A percentile compares a stretch with the other conserved stretches of the same genome.
phyloP scores from a whole-genome alignment of 2,329 filamentous ascomycete genomes.

The Verticillium tricorpus region DNA sequence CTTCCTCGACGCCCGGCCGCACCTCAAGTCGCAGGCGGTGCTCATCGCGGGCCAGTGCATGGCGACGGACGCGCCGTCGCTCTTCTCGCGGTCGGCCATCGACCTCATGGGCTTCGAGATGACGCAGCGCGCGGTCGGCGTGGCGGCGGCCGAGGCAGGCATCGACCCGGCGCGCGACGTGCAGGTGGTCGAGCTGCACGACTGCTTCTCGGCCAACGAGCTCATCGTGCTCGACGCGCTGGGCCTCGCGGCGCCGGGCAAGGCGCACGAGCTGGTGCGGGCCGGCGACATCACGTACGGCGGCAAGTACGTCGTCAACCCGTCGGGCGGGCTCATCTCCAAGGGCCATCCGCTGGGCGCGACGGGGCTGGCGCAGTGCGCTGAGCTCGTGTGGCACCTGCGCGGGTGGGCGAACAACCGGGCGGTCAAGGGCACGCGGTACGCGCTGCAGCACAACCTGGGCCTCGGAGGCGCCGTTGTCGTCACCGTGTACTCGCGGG shows the following conservation, averaged over 20 bases:
- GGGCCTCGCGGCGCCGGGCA: slow-evolving; percentile 71
- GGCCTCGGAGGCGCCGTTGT: slow-evolving; percentile 89
- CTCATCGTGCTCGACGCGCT: slow-evolving; percentile 86
- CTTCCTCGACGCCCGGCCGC: slow-evolving; percentile 80
- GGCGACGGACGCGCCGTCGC: slow-evolving; percentile 73
- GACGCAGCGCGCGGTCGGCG: slow-evolving; percentile 64
- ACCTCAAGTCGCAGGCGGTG: slow-evolving; percentile 78
- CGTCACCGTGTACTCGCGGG: slow-evolving; percentile 81
- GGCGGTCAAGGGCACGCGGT: slow-evolving; percentile 60
- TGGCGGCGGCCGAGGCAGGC: slow-evolving; percentile 71
- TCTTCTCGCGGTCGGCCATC: slow-evolving; percentile 78
- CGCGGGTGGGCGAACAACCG: slow-evolving; percentile 95
- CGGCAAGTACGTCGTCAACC: slow-evolving; percentile 79
- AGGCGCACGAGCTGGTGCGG: slow-evolving; percentile 88
- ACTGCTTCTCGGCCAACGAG: slow-evolving; percentile 96
- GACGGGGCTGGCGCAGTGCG: slow-evolving; percentile 91
- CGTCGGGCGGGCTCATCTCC: slow-evolving; percentile 88
- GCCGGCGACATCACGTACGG: slow-evolving; percentile 89
- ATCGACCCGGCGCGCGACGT: slow-evolving; percentile 55
- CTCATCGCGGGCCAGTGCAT: slow-evolving; percentile 84
- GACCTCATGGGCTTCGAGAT: slow-evolving; percentile 89
- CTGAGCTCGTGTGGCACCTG: slow-evolving; percentile 92
- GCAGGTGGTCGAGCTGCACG: slow-evolving; percentile 86
- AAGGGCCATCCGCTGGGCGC: slow-evolving; percentile 95
- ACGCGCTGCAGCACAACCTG: slow-evolving; percentile 86